Conservation (phyloP, 2,329 filamentous ascomycete species). For the Diaporthe australafricana region DNA sequence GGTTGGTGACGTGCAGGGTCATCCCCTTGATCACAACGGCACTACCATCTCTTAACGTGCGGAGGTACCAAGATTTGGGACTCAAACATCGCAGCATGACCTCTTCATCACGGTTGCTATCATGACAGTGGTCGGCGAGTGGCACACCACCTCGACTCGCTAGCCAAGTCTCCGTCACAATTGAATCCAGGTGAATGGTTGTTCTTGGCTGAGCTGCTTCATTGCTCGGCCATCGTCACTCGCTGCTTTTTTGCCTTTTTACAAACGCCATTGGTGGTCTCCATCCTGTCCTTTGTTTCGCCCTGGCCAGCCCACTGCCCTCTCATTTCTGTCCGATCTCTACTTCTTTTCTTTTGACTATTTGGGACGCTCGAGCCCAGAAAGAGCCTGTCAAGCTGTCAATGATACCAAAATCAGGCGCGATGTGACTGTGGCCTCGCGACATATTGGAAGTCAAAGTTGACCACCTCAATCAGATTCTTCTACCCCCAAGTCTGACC, state of each 20-base stretch:
- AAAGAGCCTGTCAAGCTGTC: no score
- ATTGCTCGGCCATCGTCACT: not conserved
- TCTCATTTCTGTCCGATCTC: not conserved
- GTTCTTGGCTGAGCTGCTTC: not conserved
- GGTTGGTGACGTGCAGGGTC: not conserved
- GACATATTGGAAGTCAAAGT: not conserved
- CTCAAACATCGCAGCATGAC: not conserved
- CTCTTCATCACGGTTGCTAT: not conserved
- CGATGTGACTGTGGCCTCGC: no score
- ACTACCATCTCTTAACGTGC: not conserved
- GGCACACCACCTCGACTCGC: not conserved
- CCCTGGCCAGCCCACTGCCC: not conserved
- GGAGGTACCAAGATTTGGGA: not conserved
- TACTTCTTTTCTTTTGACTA: not conserved
- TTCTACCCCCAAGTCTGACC: not conserved
- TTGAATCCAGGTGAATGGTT: not conserved
- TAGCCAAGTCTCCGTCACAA: not conserved
- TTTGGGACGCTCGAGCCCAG: not conserved
- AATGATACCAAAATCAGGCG: no score
- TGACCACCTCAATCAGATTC: not conserved
- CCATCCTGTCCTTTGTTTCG: not conserved
- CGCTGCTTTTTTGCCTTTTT: constrained; percentile 22
- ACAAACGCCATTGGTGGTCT: not conserved
- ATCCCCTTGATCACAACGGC: not conserved
- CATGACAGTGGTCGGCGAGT: not conserved